Base-by-base conservation (phyloP, 73 alveolate species). In the Blepharisma japonicum region DNA sequence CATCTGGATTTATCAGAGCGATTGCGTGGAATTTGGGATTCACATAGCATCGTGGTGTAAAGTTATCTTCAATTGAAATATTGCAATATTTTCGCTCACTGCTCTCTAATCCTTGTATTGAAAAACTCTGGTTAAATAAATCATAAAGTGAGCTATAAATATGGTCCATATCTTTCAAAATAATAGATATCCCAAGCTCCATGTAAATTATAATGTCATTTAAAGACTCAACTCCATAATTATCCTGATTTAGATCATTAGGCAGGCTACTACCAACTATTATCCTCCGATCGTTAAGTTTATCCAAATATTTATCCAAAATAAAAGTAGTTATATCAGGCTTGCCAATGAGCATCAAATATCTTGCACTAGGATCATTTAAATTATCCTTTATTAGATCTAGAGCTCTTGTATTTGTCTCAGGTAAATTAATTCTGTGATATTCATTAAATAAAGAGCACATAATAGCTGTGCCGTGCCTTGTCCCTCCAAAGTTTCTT, bases 401-500 rank as follows among this genome's bases (percentile, higher is more conserved):
- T 23, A 70, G n/a, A 9, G 80, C 2, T 45, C 25, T 45, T 70
- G 11, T 5, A 38, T 11, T 18, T 25, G 42, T 9, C 14, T 9
- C 39, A 61, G 42, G 21, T 25, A 21, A 14, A 21, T 61, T 14
- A 61, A 20, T 61, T 14, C 4, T 25, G 50, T 61, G 2, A 71
- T 21, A 21, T 3, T 61, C 21, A 20, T 61, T 11, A 25, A 61
- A 38, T 61, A 61, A 61, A 61, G 14, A n/a, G 27, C 23, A 14
- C 45, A n/a, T n/a, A 18, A 14, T 25, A 14, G 20, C 46, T 1
- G 20, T 45, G 0, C 32, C 21, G 11, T 70, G 14, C 2, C 23
- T 9, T 14, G 14, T 61, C n/a, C 93, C 93, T 39, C 85, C 87
- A 45, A 83, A 86, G 76, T 86, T 86, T 68, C 93, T 81, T 55